Evolutionary conservation across 2,329 filamentous ascomycete species (phyloP), one percentile per base, ranked within the genome.

Genomic region (Periconia sp.): DNA sequence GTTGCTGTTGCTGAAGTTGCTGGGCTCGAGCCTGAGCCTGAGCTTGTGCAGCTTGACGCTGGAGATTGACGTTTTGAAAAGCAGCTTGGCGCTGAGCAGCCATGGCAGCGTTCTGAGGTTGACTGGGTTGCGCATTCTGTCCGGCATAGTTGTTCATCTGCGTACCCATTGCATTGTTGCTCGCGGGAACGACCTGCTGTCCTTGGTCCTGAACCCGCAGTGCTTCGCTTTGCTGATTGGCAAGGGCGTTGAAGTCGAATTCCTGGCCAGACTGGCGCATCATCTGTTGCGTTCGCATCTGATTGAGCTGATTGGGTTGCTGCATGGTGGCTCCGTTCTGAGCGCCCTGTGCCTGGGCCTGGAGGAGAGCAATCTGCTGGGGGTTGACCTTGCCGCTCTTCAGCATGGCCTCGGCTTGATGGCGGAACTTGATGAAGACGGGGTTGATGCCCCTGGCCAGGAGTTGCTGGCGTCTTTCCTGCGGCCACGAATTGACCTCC

Each of bases 131-230:
- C 12, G 48, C 31, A 21, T 56, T 54, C 45, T 65, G 63, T 7
- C 48, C 50, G 10, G 53, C 53, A 31, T 68, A 72, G 11, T 56
- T 65, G 21, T 65, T 57, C 66, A 73, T 70, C 31, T 69, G 69
- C 16, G 46, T 48, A 5, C 66, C 66, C 23, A 69, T 78, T 47
- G 75, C 73, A 38, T 79, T 79, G 56, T 79, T 81, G 63, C 81
- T 86, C 5, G 81, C 83, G 8, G 83, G 83, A 3, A 86, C 83
- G n/a, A 85, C 82, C 29, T 80, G 70, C 49, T 83, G 80, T 7
- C 83, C 83, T 35, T 78, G 78, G 63, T 84, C 79, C 56, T 83
- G 80, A 12, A 78, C 78, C 38, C 81, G 79, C 52, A 84, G 65
- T n/a, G 80, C 82, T 50, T 83, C 82, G 28, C 78, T 78, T 65